phyloP scores from a whole-genome alignment of 306 rosid genomes.

The Cucurbita argyrosperma region DNA sequence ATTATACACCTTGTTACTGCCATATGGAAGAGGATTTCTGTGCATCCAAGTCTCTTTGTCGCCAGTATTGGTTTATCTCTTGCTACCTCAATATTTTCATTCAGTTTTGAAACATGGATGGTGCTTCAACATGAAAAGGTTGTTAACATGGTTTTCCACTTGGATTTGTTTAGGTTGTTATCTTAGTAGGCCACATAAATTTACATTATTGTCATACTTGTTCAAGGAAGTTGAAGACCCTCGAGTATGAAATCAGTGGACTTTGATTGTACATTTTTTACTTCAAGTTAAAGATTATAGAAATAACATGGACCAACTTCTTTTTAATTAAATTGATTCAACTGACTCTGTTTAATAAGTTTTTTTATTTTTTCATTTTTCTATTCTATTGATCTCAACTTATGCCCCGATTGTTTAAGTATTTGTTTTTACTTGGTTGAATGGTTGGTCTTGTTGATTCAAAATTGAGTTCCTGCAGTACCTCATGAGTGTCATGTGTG shows the following conservation, averaged over 20 bases:
- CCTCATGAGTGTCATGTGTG: background rate
- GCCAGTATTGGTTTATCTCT: slow-evolving; percentile 50
- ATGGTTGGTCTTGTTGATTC: background rate
- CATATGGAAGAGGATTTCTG: slow-evolving; percentile 53
- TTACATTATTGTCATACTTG: background rate
- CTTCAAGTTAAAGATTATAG: background rate
- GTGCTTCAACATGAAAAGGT: slow-evolving; percentile 81
- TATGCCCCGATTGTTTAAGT: background rate
- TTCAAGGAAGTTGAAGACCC: background rate
- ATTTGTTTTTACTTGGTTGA: background rate
- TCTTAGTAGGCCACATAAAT: background rate
- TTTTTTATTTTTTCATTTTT: background rate
- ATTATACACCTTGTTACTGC: slow-evolving; percentile 53
- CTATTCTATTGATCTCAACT: background rate
- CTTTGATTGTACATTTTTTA: background rate
- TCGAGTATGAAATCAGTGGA: background rate
- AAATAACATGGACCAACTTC: background rate
- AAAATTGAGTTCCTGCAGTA: background rate
- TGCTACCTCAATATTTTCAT: slow-evolving; percentile 53
- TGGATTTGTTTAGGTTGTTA: background rate
- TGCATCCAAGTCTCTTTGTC: slow-evolving; percentile 45
- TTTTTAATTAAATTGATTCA: too few relatives aligned
- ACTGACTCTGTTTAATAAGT: background rate
- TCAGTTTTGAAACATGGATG: slow-evolving; percentile 85
- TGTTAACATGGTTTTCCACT: background rate